These are phyloP conservation scores for Coemansia sp. DNA, from an alignment of 192 early-diverging fungal species.

Conservation along the genomic window DNA sequence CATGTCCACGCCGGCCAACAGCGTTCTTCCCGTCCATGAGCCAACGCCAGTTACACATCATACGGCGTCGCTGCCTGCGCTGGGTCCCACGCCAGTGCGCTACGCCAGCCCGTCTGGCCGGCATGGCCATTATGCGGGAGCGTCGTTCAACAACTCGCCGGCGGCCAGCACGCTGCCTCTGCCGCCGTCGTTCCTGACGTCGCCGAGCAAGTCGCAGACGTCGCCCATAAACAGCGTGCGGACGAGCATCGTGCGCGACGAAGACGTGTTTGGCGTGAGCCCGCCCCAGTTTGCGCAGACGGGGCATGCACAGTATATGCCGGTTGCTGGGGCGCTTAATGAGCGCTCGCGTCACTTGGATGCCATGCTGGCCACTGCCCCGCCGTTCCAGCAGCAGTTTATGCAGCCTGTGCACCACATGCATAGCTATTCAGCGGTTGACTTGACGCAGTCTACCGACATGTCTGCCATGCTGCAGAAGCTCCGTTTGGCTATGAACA, in stretches of 20 bases:
- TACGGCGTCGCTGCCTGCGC: background rate
- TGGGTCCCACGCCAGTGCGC: background rate
- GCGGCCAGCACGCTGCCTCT: slow-evolving; percentile 42
- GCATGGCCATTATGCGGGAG: slow-evolving; percentile 41
- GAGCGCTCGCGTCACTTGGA: slow-evolving; percentile 47
- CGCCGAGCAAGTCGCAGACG: slow-evolving; percentile 18
- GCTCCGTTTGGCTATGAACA: slow-evolving; percentile 38
- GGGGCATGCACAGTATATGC: background rate
- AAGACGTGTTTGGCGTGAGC: slow-evolving; percentile 31
- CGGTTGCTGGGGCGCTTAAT: slow-evolving; percentile 18
- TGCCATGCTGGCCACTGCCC: slow-evolving; percentile 21
- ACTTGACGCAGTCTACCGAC: slow-evolving; percentile 26
- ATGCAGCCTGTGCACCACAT: background rate
- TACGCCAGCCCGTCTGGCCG: background rate
- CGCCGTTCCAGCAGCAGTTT: background rate
- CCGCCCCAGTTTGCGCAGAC: background rate
- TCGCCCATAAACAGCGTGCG: background rate
- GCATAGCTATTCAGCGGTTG: slow-evolving; percentile 23
- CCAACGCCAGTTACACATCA: background rate
- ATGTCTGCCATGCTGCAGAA: slow-evolving; percentile 45
- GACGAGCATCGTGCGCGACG: slow-evolving; percentile 23
- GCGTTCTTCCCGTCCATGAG: background rate
- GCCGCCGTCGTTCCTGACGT: slow-evolving; percentile 39
- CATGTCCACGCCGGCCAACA: slow-evolving; percentile 8
- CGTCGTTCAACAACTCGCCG: slow-evolving; percentile 54